A percentile compares a stretch with the other conserved stretches of the same genome.
These are phyloP conservation scores for Tetrapisispora namnaoensis DNA, from an alignment of 805 yeast genomes.

Conservation along the genomic window DNA sequence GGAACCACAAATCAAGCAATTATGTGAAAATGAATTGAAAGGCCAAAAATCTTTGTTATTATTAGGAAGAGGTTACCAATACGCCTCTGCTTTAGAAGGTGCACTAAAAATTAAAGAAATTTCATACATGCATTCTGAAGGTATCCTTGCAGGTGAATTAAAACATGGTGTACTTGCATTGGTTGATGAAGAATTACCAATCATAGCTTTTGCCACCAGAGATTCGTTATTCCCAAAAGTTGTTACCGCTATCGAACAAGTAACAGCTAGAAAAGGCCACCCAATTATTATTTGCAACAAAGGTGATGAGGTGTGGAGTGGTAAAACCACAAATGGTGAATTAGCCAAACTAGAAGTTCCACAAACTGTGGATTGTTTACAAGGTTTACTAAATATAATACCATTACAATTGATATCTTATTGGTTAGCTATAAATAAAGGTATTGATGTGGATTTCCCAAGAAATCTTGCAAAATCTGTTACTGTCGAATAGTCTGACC, in stretches of 20 bases:
- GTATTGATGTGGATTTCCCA: constrained; percentile 97
- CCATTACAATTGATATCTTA: constrained; percentile 94
- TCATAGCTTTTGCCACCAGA: constrained; percentile 90
- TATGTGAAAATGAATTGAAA: constrained; percentile 65
- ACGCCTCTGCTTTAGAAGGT: constrained; percentile 95
- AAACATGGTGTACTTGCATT: constrained; percentile 97
- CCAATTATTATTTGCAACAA: constrained; percentile 90
- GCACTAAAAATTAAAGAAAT: constrained; percentile 97
- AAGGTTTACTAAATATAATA: constrained; percentile 87
- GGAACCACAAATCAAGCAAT: constrained; percentile 60
- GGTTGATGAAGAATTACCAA: constrained; percentile 89
- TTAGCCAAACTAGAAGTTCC: constrained; percentile 83
- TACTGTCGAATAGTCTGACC: constrained; percentile 65
- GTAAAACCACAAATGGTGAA: constrained; percentile 32
- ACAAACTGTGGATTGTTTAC: constrained; percentile 91
- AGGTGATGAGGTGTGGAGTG: constrained; percentile 53
- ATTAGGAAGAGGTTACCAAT: constrained; percentile 96
- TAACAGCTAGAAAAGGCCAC: constrained; percentile 92
- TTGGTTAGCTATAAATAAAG: constrained; percentile 92
- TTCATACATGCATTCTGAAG: constrained; percentile 98
- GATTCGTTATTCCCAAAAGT: constrained; percentile 95
- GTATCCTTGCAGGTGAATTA: constrained; percentile 97
- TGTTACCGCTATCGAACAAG: constrained; percentile 92
- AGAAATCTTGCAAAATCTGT: constrained; percentile 97
- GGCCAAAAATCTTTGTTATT: constrained; percentile 79